Evolutionary conservation across 2,329 filamentous ascomycete genomes (phyloP), one percentile per base, ranked within the genome.

Genomic region (Acrocalymma vagum): DNA sequence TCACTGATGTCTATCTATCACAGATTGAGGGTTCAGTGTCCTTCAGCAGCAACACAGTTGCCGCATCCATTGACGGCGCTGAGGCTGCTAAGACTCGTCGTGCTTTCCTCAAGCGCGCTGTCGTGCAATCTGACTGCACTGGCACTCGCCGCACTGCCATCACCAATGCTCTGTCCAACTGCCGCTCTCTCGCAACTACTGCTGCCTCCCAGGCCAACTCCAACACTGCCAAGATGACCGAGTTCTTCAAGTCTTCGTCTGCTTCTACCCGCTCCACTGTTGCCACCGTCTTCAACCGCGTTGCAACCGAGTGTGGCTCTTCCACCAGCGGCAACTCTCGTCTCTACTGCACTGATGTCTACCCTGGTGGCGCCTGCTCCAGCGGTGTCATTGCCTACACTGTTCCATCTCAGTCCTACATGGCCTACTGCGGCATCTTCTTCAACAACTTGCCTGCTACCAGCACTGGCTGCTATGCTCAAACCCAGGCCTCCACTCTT

Each of bases 181-280:
- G 82, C 51, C 70, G 73, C 4, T 67, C 67, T 6, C 69, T 84
- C 4, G 81, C 84, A 2, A 67, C 66, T 8, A 63, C 69, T 3
- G 82, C 83, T 3, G 73, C 78, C 1, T 58, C 66, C 1, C 78
- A 77, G 2, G 81, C 81, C 0, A 58, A 71, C 1, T 78, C 72
- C 1, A 80, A 78, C 18, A 52, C 71, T 0, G 72, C 75, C 3
- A 62, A 69, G 50, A 81, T 84, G 58, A 69, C 66, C 20, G 80
- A 85, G 67, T 87, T 83, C 72, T 87, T 86, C 76, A 85, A 83
- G 68, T 77, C 76, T 0, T 77, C 76, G 21, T 65, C 68, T 13
- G 48, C 65, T n/a, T 47, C 65, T 4, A 73, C 72, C 3, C 75
- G 78, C 21, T 70, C 58, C 31, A 73, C 72, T 1, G 81, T 86